phyloP scores from a whole-genome alignment of 106 monocot species.

The Gastrodia elata region DNA sequence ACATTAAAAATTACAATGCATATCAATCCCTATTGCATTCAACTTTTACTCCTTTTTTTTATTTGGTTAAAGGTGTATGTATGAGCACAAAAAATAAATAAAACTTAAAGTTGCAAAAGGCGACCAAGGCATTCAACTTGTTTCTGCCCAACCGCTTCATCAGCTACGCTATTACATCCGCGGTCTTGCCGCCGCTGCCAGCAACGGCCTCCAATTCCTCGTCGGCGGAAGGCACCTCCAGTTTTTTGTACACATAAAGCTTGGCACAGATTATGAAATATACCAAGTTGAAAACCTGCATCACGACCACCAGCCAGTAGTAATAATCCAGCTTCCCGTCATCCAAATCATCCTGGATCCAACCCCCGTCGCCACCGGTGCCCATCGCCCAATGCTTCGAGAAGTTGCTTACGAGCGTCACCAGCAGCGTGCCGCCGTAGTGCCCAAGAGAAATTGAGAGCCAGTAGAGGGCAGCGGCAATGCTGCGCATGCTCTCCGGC shows the following conservation, averaged over 20 bases:
- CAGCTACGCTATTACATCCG: too few relatives aligned
- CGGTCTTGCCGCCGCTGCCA: too few relatives aligned
- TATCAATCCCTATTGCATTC: too few relatives aligned
- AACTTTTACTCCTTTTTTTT: too few relatives aligned
- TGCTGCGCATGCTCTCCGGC: conserved; percentile 79
- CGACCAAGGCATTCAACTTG: too few relatives aligned
- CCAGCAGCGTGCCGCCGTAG: conserved; percentile 43
- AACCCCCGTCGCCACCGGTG: conserved; percentile 17
- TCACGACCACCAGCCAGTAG: conserved; percentile 17
- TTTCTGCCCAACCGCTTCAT: too few relatives aligned
- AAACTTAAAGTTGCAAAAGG: too few relatives aligned
- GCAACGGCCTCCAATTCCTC: not conserved
- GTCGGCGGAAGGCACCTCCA: not conserved
- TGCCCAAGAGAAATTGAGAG: conserved; percentile 40
- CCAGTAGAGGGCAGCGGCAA: conserved; percentile 48
- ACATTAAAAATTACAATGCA: too few relatives aligned
- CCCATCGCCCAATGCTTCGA: too few relatives aligned
- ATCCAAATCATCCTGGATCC: conserved; percentile 45
- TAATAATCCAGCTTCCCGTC: conserved; percentile 28
- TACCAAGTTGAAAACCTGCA: conserved; percentile 1
- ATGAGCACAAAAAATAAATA: too few relatives aligned
- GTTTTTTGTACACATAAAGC: not conserved
- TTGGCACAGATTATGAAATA: not conserved
- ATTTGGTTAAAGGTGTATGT: too few relatives aligned
- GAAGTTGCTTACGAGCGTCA: conserved; percentile 34